Percentiles rank a stretch among this genome's conserved stretches.
phyloP scores from a whole-genome alignment of 1,284 basidiomycete species.

The Austroboletus olivaceoglutinosus region DNA sequence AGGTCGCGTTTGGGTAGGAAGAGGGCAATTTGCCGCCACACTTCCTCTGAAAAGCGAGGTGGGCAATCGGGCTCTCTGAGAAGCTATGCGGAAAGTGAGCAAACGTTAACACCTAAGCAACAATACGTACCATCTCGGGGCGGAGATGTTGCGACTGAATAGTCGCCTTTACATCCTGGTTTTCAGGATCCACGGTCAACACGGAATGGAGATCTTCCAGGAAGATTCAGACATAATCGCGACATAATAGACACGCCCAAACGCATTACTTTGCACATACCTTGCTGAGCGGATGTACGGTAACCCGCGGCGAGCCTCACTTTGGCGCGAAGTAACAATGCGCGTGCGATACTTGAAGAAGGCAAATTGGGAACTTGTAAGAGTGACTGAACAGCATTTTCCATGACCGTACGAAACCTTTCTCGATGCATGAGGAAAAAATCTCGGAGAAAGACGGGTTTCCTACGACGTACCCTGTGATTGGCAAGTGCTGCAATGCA shows the following conservation, averaged over 20 bases:
- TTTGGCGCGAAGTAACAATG: slow-evolving; percentile 62
- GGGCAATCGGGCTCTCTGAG: slow-evolving; percentile 35
- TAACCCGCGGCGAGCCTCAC: slow-evolving; percentile 58
- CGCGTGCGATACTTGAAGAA: slow-evolving; percentile 53
- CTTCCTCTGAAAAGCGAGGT: slow-evolving; percentile 59
- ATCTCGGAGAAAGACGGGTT: slow-evolving; percentile 21
- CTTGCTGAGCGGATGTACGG: slow-evolving; percentile 62
- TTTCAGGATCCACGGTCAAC: slow-evolving; percentile 61
- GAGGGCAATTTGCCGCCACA: slow-evolving; percentile 67
- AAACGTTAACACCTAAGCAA: not conserved
- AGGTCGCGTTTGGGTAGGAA: slow-evolving; percentile 65
- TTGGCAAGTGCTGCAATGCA: slow-evolving; percentile 53
- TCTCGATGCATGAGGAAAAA: slow-evolving; percentile 7
- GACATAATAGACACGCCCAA: not conserved
- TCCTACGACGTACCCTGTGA: slow-evolving; percentile 41
- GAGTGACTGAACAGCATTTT: slow-evolving; percentile 72
- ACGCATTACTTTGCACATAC: no score
- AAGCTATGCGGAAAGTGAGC: slow-evolving; percentile 18
- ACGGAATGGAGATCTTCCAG: slow-evolving; percentile 61
- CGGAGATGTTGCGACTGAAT: slow-evolving; percentile 43
- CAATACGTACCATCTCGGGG: slow-evolving; percentile 30
- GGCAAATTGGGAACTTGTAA: slow-evolving; percentile 55
- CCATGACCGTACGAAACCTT: slow-evolving; percentile 62
- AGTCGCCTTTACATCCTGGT: slow-evolving; percentile 62
- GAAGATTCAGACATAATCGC: slow-evolving; percentile 10